These are phyloP conservation scores for Mucor mucedo DNA, from an alignment of 371 early-diverging fungal species.

Conservation along the genomic window DNA sequence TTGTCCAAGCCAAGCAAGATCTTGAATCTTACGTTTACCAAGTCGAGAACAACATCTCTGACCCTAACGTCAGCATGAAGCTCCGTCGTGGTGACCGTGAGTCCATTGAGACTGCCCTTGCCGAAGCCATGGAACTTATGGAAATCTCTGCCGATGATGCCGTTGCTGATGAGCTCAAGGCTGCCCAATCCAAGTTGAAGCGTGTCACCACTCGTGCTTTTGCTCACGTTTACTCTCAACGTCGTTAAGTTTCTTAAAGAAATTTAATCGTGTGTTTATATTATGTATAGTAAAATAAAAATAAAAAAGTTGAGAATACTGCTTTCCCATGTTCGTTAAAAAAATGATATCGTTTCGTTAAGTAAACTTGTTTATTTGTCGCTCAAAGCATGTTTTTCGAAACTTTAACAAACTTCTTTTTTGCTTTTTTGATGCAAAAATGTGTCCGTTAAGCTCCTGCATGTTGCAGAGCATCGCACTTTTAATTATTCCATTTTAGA, in stretches of 20 bases:
- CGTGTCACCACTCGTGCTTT: slow-evolving; percentile 80
- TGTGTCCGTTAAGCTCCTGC: no score
- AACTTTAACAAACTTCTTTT: no score
- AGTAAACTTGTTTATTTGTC: no score
- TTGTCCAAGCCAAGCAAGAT: slow-evolving; percentile 85
- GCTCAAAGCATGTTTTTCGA: no score
- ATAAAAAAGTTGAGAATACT: no score
- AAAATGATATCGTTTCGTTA: no score
- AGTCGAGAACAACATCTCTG: slow-evolving; percentile 80
- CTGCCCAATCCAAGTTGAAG: slow-evolving; percentile 93
- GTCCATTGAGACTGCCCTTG: slow-evolving; percentile 85
- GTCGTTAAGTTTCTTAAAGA: slow-evolving; percentile 42
- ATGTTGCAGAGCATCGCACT: no score
- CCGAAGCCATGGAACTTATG: slow-evolving; percentile 86
- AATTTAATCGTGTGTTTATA: not conserved
- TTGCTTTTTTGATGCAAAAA: no score
- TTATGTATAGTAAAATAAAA: no score
- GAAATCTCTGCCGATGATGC: slow-evolving; percentile 81
- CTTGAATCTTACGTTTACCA: slow-evolving; percentile 90
- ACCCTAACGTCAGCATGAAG: slow-evolving; percentile 81
- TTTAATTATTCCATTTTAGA: no score
- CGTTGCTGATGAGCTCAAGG: slow-evolving; percentile 84
- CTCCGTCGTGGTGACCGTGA: slow-evolving; percentile 85
- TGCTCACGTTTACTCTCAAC: slow-evolving; percentile 66
- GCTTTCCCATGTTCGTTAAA: no score